Percentiles rank a stretch among this genome's conserved stretches.
phyloP scores from a whole-genome alignment of 345 rosid genomes.

The Leavenworthia alabamica region DNA sequence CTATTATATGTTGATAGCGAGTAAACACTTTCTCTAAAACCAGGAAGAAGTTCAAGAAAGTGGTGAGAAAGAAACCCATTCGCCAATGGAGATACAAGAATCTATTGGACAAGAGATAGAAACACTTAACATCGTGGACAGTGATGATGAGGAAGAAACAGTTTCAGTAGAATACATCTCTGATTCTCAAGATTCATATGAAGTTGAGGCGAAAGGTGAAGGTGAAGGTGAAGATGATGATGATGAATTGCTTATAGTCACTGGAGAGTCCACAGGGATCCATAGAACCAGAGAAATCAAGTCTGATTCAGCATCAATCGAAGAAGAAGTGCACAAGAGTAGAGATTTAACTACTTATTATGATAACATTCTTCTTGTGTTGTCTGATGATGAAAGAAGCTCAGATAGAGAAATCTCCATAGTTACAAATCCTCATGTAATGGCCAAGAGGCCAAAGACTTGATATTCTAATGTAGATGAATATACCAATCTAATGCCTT shows the following conservation, averaged over 20 bases:
- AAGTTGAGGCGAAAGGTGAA: not conserved
- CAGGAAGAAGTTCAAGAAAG: slow-evolving; percentile 56
- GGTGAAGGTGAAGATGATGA: not conserved
- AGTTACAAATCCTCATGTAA: slow-evolving; percentile 7
- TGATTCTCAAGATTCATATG: slow-evolving; percentile 23
- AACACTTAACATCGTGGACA: slow-evolving; percentile 24
- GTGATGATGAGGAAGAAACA: slow-evolving; percentile 24
- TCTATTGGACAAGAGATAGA: not conserved
- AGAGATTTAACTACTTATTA: not conserved
- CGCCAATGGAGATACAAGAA: slow-evolving; percentile 25
- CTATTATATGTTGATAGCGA: not conserved
- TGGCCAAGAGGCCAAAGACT: slow-evolving; percentile 14
- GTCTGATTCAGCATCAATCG: slow-evolving; percentile 3
- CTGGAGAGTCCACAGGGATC: slow-evolving; percentile 9
- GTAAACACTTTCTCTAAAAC: slow-evolving; percentile 6
- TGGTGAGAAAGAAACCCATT: slow-evolving; percentile 24
- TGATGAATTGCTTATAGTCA: not conserved
- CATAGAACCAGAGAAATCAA: not conserved
- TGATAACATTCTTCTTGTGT: slow-evolving; percentile 13
- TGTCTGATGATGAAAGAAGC: slow-evolving; percentile 30
- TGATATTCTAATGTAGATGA: not conserved
- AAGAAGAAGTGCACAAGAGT: slow-evolving; percentile 6
- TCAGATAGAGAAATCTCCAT: slow-evolving; percentile 1
- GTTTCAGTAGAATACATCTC: slow-evolving; percentile 17
- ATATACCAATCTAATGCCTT: not conserved